Base-by-base conservation (phyloP, 768 basidiomycete species). In the Mycena capillaripes region DNA sequence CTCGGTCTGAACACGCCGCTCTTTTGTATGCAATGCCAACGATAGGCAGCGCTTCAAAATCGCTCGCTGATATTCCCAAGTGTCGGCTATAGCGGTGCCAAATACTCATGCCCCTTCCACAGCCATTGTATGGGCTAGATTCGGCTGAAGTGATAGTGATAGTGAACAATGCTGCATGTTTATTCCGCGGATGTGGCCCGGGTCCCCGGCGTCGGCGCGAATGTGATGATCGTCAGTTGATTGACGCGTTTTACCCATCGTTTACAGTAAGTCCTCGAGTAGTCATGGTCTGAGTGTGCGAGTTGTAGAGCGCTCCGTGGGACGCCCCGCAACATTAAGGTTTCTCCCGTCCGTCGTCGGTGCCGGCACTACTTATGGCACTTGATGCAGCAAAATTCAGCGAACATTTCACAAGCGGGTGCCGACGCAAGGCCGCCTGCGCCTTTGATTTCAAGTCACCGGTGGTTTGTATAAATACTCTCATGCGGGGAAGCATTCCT, bases 331-430 rank as follows among this genome's bases (percentile, higher is more conserved):
- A 25, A 59, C 25, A 42, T 40, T 17, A 23, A 25, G 25, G 57
- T 38, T 59, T 59, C 57, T 38, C 23, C 57, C 38, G 57, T 59
- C 38, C 30, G 52, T 8, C 30, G 52, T 8, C 8, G 1, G 14
- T 32, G 2, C 17, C 0, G 12, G 25, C 25, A 40, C 23, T 17
- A 42, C 16, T 59, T 59, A 59, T 59, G 58, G 36, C 58, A 42
- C 42, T 59, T 59, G 58, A 55, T 55, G 30, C 53, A 55, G 16
- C 46, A 48, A 48, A 30, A 55, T 30, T 55, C 53, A 29, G 50
- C 50, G 50, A 55, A 32, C 53, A 32, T 55, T 55, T 55, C 53
- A 55, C 17, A 55, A 55, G 53, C 53, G 53, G 30, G 53, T 55
- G 52, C 29, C 29, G 7, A 21, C 17, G 46, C 29, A 12, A 23